Evolutionary conservation across 345 rosid genomes (phyloP).

Genomic region (Camelina laxa): DNA sequence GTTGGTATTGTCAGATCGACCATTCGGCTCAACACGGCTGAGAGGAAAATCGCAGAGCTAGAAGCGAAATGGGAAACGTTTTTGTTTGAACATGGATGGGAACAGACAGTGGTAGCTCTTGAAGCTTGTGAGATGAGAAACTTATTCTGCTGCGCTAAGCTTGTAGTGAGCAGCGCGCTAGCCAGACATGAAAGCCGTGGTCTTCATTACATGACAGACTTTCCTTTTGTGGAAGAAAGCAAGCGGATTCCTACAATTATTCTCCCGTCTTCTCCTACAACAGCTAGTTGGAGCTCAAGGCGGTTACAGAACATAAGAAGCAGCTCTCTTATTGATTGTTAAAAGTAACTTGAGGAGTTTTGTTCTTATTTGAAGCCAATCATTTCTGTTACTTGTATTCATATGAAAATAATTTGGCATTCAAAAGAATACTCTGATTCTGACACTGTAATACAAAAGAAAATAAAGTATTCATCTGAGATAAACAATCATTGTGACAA

Average conservation of each 20-base stretch:
- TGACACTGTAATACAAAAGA: slow-evolving; percentile 24
- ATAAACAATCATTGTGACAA: neutral
- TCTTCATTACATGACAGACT: slow-evolving; percentile 88
- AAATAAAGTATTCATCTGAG: slow-evolving; percentile 13
- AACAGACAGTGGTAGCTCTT: slow-evolving; percentile 74
- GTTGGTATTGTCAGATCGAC: slow-evolving; percentile 94
- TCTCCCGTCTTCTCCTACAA: slow-evolving; percentile 62
- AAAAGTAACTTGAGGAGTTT: slow-evolving; percentile 7
- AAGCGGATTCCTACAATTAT: slow-evolving; percentile 87
- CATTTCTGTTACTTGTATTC: slow-evolving; percentile 2
- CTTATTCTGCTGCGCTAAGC: slow-evolving; percentile 90
- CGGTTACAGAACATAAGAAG: slow-evolving; percentile 57
- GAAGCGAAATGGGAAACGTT: slow-evolving; percentile 80
- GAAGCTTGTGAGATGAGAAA: slow-evolving; percentile 98
- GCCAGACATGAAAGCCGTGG: slow-evolving; percentile 96
- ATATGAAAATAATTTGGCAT: neutral
- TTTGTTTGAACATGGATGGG: slow-evolving; percentile 86
- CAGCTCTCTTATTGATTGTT: slow-evolving; percentile 39
- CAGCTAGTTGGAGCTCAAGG: slow-evolving; percentile 85
- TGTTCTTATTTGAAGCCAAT: slow-evolving; percentile 6
- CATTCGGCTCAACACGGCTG: slow-evolving; percentile 63
- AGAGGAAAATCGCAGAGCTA: slow-evolving; percentile 59
- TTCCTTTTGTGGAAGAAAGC: slow-evolving; percentile 84
- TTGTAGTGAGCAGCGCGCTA: slow-evolving; percentile 89
- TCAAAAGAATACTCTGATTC: slow-evolving; percentile 7